phyloP scores from a whole-genome alignment of 1,284 basidiomycete genomes.

The Heimioporus punctisporus region DNA sequence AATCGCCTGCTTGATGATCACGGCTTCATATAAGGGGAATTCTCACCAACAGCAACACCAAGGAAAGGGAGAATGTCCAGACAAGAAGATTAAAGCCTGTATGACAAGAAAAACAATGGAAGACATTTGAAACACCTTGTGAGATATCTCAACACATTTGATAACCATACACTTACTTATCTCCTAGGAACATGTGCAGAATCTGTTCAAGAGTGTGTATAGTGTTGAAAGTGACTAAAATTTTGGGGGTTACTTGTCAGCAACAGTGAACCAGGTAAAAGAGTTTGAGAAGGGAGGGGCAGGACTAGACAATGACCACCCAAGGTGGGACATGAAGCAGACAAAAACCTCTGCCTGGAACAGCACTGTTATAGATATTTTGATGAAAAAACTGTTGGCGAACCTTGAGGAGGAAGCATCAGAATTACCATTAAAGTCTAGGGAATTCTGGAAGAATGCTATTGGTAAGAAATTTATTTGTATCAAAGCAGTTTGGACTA shows the following conservation, averaged over 20 bases:
- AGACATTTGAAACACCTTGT: background rate
- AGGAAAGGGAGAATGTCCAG: background rate
- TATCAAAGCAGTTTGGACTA: background rate
- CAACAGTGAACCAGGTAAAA: background rate
- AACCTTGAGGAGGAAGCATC: background rate
- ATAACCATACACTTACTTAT: background rate
- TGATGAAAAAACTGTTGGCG: background rate
- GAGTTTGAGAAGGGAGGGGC: background rate
- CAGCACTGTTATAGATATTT: background rate
- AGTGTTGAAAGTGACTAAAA: background rate
- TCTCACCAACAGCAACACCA: background rate
- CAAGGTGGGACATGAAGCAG: background rate
- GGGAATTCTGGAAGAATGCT: background rate
- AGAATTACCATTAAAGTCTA: background rate
- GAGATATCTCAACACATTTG: background rate
- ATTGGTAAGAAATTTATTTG: background rate
- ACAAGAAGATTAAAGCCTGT: background rate
- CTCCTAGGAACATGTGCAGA: background rate
- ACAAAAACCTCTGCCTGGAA: background rate
- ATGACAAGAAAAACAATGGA: background rate
- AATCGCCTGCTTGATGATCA: background rate
- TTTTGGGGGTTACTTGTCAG: background rate
- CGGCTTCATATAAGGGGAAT: background rate
- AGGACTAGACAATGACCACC: background rate
- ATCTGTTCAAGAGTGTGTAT: background rate